These are phyloP conservation scores for Hemileccinum impolitum DNA, from an alignment of 768 basidiomycete genomes.

Conservation along the genomic window DNA sequence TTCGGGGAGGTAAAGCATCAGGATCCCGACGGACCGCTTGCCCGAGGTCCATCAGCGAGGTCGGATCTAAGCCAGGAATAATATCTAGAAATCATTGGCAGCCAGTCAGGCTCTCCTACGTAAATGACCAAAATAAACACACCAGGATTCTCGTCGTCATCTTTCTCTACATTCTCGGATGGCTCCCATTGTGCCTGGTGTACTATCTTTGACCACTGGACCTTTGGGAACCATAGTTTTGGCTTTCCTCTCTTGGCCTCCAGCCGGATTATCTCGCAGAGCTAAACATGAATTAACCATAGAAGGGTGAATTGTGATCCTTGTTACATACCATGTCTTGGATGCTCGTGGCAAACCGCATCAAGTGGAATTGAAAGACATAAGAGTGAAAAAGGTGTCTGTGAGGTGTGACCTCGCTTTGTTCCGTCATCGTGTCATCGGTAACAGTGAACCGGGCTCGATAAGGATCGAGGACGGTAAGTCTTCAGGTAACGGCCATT, in stretches of 20 bases:
- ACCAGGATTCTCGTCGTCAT: constrained; percentile 72
- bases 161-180: constrained; percentile 39
- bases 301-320: neutral
- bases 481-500: constrained; percentile 31
- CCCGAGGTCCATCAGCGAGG: constrained; percentile 48
- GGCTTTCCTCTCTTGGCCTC: constrained; percentile 44
- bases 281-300: constrained; percentile 34
- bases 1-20: constrained; percentile 68
- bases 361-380: constrained; percentile 60
- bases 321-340: constrained; percentile 33
- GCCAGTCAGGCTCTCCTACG: neutral
- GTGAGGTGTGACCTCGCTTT: constrained; percentile 52
- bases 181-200: constrained; percentile 46
- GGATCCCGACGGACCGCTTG: constrained; percentile 60
- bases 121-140: neutral
- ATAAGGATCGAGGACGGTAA: constrained; percentile 59
- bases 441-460: constrained; percentile 43
- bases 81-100: constrained; percentile 32
- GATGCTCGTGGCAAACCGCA: constrained; percentile 35
- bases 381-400: constrained; percentile 72
- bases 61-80: constrained; percentile 54
- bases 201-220: constrained; percentile 32
- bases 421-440: constrained; percentile 24
- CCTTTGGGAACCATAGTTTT: constrained; percentile 57
- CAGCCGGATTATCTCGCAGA: constrained; percentile 53